Evolutionary conservation across 352 stramenopile genomes (phyloP), one percentile per base, ranked within the genome.

Genomic region (Globisporangium radiosum): DNA sequence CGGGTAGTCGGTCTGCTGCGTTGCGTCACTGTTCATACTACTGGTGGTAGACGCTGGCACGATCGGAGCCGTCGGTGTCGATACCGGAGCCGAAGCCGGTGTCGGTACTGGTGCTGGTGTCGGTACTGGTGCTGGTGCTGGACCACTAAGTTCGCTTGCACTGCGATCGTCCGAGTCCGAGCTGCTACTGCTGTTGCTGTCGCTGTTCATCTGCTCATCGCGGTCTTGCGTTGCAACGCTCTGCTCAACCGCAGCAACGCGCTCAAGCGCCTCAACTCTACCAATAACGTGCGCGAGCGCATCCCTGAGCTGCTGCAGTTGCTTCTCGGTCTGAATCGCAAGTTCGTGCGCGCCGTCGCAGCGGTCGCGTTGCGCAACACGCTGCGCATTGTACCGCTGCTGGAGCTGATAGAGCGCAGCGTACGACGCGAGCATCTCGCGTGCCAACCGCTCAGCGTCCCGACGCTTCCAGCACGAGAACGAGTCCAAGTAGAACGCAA

Each of bases 401-500:
- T 81, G 73, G 13, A 81, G 72, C 39, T 63, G 45, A 51, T 72
- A 69, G 43, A 90, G 66, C 44, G 85, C 70, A 10, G 73, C 54
- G 57, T 90, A 90, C 36, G 74, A 79, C 14, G 59, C 45, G 47
- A 90, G 61, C 64, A 90, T 69, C 47, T 90, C 79, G 0, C 49
- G 48, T 0, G 79, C 73, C 9, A 90, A 60, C 0, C 73, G 71
- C 50, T 90, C 66, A 0, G 79, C 79, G 62, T 90, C 79, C 5
- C 70, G 66, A 4, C 73, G 60, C 48, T 90, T 90, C 79, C 79
- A 90, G 5, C 64, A 60, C 43, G 70, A 70, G 59, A 90, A 90
- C n/a, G 71, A 75, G 39, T 81, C 79, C 39, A 78, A 76, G 62
- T 90, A 90, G 47, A 88, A 86, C 1, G 66, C 66, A 63, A 90